Evolutionary conservation across 108 stramenopile genomes (phyloP), one percentile per base, ranked within the genome.

Genomic region (Fistulifera pelliculosa): DNA sequence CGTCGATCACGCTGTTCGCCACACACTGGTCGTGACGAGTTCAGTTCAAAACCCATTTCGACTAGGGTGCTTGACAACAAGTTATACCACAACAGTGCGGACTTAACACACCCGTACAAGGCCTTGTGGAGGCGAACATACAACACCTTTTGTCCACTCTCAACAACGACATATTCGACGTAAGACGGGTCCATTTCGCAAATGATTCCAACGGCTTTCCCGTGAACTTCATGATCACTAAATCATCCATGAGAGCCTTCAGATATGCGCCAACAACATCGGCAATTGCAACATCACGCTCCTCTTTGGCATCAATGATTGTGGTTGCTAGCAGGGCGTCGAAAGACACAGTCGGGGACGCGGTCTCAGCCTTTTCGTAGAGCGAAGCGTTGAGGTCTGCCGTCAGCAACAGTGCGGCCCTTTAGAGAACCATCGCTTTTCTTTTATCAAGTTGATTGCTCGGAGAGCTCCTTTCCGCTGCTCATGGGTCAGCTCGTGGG

Each of bases 11-110:
- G 14, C 23, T 61, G 49, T 76, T 81, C 18, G 68, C 70, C n/a
- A 81, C 67, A 45, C 80, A 81, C 14, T 56, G 63, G 45, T 74
- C 79, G 40, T 74, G 31, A 81, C n/a, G 73, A 70, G 26, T 81
- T 81, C 12, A 73, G 12, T n/a, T 57, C 38, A 27, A 77, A 77
- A 0, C 80, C 80, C 39, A 56, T 49, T 25, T 28, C 52, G 16
- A 57, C 45, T 7, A 73, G 26, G 38, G 38, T 41, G 27, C 38
- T 54, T 0, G 24, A 7, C 12, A 65, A 51, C 13, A 62, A 38
- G 45, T 67, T 63, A n/a, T 60, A 73, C n/a, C 24, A 69, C 19
- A 73, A 51, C 19, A 73, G 44, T 0, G 68, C 58, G 16, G 71
- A 48, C 35, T 70, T 38, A 10, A 77, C 12, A 12, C 28, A 49